Conservation (phyloP, 139 green algal genomes). For the Coelastrella sp. region DNA sequence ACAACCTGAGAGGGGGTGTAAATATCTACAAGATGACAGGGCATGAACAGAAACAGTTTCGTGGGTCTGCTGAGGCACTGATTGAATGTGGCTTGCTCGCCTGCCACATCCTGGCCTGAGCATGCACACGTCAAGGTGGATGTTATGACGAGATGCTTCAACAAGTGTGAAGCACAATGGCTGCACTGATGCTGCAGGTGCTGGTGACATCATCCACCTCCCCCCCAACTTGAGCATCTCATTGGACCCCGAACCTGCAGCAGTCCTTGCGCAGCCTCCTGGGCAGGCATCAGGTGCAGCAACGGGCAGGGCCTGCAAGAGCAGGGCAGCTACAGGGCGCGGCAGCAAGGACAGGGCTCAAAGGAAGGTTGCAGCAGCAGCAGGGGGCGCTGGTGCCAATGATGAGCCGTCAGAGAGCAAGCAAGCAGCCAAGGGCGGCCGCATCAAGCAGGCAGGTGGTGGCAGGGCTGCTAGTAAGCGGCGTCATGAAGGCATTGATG, state of each 20-base stretch:
- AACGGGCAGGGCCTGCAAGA: background rate
- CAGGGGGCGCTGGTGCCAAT: background rate
- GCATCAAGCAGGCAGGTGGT: background rate
- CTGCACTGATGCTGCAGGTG: background rate
- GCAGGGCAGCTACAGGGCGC: background rate
- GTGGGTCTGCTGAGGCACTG: too few species aligned
- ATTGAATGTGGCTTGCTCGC: too few species aligned
- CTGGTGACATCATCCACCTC: slow-evolving; percentile 11
- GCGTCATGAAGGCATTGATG: slow-evolving; percentile 1
- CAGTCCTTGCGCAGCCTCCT: background rate
- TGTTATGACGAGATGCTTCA: too few species aligned
- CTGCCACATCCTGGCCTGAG: too few species aligned
- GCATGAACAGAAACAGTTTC: background rate
- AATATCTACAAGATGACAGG: background rate
- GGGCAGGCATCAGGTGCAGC: slow-evolving; percentile 24
- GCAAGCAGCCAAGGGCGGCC: background rate
- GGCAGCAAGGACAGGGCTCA: slow-evolving; percentile 10
- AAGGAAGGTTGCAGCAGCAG: background rate
- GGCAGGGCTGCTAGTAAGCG: slow-evolving; percentile 8
- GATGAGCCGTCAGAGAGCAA: background rate
- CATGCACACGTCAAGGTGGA: too few species aligned
- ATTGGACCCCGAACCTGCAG: slow-evolving; percentile 17
- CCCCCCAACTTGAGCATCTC: slow-evolving; percentile 6
- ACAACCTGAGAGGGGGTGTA: too few species aligned
- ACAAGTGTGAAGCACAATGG: too few species aligned